A percentile compares a stretch with the other conserved stretches of the same genome.
These are phyloP conservation scores for Puya raimondii DNA, from an alignment of 176 grass and related monocot genomes.

Conservation along the genomic window DNA sequence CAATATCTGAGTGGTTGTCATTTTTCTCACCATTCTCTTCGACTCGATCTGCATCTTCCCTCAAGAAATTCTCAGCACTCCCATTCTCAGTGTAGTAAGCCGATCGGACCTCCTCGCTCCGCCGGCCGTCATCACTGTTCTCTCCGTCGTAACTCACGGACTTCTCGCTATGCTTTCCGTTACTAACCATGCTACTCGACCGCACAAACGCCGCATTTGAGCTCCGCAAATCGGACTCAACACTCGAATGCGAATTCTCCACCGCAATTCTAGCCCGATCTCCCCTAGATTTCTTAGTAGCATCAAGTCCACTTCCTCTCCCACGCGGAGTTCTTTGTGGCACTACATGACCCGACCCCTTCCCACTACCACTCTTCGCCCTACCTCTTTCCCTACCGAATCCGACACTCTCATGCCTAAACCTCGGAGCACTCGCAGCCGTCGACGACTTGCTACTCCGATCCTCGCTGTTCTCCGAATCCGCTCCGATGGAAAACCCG, in stretches of 20 bases:
- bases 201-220: constrained; percentile 25
- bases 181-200: constrained; percentile 16
- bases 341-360: constrained; percentile 8
- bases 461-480: constrained; percentile 65
- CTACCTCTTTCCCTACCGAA: constrained; percentile 28
- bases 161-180: constrained; percentile 19
- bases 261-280: neutral
- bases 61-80: constrained; percentile 22
- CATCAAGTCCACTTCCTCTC: constrained; percentile 12
- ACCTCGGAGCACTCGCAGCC: constrained; percentile 35
- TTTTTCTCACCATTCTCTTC: constrained; percentile 41
- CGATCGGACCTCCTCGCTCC: constrained; percentile 45
- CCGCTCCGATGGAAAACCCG: constrained; percentile 49
- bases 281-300: constrained; percentile 12
- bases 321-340: constrained; percentile 12
- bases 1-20: constrained; percentile 34
- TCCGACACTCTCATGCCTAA: constrained; percentile 16
- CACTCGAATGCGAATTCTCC: constrained; percentile 18
- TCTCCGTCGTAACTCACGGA: constrained; percentile 22
- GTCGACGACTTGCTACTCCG: constrained; percentile 60
- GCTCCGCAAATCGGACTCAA: constrained; percentile 35
- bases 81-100: constrained; percentile 31
- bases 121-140: constrained; percentile 32
- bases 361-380: constrained; percentile 11
- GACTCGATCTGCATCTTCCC: constrained; percentile 10